Conservation (phyloP, 2,329 filamentous ascomycete genomes). For the Akanthomyces dipterigenus region DNA sequence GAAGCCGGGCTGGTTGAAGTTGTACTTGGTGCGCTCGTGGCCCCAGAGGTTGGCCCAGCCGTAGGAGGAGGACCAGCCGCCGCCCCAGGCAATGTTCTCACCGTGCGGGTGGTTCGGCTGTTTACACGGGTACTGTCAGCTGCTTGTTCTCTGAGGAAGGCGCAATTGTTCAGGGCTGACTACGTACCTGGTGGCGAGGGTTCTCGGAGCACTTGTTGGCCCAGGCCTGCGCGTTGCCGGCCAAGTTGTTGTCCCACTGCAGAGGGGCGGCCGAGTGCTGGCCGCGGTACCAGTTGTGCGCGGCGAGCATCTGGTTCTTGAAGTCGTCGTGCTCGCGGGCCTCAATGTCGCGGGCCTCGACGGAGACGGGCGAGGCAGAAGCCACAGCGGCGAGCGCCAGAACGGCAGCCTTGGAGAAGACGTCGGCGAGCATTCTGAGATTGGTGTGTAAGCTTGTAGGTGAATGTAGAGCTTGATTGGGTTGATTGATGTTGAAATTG, state of each 20-base stretch:
- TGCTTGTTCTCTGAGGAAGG: no score
- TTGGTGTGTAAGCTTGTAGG: not conserved
- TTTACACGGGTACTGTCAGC: no score
- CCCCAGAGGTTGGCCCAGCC: slow-evolving; percentile 9
- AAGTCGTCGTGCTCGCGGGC: not conserved
- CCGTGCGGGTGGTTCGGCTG: not conserved
- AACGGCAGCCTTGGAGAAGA: slow-evolving; percentile 1
- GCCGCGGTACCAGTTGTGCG: slow-evolving; percentile 9
- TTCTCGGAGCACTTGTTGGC: not conserved
- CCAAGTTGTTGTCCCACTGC: not conserved
- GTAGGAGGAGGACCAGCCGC: not conserved
- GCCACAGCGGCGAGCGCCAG: slow-evolving; percentile 1
- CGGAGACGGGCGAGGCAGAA: not conserved
- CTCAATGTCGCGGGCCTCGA: not conserved
- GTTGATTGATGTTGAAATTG: no score
- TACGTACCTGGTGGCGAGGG: slow-evolving; percentile 6
- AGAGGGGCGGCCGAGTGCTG: slow-evolving; percentile 4
- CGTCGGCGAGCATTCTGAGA: not conserved
- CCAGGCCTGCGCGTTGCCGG: slow-evolving; percentile 1
- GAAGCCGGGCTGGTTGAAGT: slow-evolving; percentile 53
- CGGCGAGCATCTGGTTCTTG: slow-evolving; percentile 2
- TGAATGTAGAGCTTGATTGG: no score
- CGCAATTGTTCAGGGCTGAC: no score
- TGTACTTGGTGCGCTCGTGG: slow-evolving; percentile 47
- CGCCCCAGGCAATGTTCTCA: slow-evolving; percentile 11